These are phyloP conservation scores for Erodium maritimum DNA, from an alignment of 345 rosid genomes.

Conservation along the genomic window DNA sequence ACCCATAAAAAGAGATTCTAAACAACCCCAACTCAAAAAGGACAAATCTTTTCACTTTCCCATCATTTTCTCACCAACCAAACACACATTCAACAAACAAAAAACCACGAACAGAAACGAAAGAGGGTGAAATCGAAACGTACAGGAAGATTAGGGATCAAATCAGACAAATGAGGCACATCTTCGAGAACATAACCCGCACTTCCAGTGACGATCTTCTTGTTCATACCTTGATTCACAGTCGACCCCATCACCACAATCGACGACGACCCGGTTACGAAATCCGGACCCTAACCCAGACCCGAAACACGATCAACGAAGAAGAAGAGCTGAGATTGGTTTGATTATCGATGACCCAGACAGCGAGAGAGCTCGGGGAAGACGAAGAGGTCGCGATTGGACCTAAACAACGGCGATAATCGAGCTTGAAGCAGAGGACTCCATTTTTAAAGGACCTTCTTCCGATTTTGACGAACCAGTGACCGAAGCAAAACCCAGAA, in stretches of 20 bases:
- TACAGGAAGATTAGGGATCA: conserved; percentile 67
- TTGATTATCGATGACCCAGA: too few species aligned
- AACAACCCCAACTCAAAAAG: not conserved
- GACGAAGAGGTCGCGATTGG: conserved; percentile 4
- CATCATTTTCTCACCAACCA: not conserved
- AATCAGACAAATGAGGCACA: conserved; percentile 85
- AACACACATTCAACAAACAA: too few species aligned
- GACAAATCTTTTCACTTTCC: too few species aligned
- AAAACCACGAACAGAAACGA: not conserved
- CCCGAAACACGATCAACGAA: too few species aligned
- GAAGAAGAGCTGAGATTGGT: too few species aligned
- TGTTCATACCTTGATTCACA: conserved; percentile 16
- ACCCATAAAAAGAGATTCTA: too few species aligned
- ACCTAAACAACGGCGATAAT: too few species aligned
- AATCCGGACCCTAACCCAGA: not conserved
- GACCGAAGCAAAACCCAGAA: too few species aligned
- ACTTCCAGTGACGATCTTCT: conserved; percentile 49
- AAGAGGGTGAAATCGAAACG: too few species aligned
- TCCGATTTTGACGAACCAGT: too few species aligned
- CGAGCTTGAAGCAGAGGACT: conserved; percentile 6
- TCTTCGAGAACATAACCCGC: conserved; percentile 77
- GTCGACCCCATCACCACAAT: conserved; percentile 15
- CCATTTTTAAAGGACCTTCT: not conserved
- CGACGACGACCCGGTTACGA: not conserved
- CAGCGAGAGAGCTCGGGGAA: not conserved